Evolutionary conservation across 352 stramenopile species (phyloP), one percentile per base, ranked within the genome.

Genomic region (Globisporangium iwayamae): DNA sequence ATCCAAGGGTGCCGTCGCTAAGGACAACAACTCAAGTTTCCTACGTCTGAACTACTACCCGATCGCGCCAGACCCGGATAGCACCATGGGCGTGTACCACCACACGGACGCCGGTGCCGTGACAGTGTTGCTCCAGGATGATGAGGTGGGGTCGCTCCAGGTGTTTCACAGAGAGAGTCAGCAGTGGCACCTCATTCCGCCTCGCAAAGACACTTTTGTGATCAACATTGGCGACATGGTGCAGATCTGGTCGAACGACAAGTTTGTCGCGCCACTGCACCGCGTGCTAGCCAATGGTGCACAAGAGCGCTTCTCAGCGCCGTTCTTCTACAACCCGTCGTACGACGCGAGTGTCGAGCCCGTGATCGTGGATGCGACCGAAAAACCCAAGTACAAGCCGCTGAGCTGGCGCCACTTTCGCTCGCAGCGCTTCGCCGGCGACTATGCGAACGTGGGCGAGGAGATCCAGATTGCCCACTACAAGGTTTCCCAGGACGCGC

Each of bases 381-480:
- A 83, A 2, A 68, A 63, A 54, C 62, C 80, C 0, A 74, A 70
- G 34, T 98, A 97, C 68, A 71, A 83, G 7, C 66, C 87, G 22
- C 76, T 96, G n/a, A 83, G 81, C 25, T 98, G 90, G 85, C 85
- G 83, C 34, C 91, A 97, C 57, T 98, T 95, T 69, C 81, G 90
- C 47, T 73, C 83, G 43, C 64, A 89, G 45, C 84, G 93, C 22
- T 96, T 97, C 79, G 83, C 89, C 34, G 92, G 94, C 48, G 90
- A 98, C 73, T 93, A 96, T 65, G 91, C 85, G 4, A 87, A 98
- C 76, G 63, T 92, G 28, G 94, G 94, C 25, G 75, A 89, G n/a
- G 94, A 98, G 62, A 92, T 97, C 63, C 91, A 98, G 78, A 97
- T 97, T 25, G 18, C 16, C 48, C 48, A 55, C 48, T 55, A 55